Evolutionary conservation across 2,329 filamentous ascomycete genomes (phyloP).

Genomic region (Lecanicillium sp.): DNA sequence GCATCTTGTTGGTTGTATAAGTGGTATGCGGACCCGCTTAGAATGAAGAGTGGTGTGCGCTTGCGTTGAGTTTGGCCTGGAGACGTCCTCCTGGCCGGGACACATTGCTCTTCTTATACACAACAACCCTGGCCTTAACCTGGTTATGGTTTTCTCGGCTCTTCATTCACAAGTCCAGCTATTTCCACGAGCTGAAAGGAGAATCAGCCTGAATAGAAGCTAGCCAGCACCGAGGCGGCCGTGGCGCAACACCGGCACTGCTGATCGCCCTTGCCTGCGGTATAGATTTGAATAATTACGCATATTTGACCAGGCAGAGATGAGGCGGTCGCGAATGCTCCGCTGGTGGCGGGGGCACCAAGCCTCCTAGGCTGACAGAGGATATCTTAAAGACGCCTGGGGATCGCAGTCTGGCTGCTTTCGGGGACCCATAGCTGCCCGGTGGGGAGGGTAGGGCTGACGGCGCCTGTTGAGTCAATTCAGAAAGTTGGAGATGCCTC

Average conservation of each 20-base stretch:
- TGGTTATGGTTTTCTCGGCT: neutral
- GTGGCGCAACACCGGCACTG: neutral
- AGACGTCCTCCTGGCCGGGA: too few relatives aligned
- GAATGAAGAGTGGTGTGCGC: neutral
- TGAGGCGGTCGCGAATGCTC: too few relatives aligned
- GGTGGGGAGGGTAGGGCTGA: conserved; percentile 5
- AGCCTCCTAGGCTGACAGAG: conserved; percentile 12
- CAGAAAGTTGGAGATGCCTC: too few relatives aligned
- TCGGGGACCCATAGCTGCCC: neutral
- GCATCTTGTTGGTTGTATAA: conserved; percentile 1
- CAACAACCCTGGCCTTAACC: neutral
- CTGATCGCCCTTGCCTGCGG: neutral
- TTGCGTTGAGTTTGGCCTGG: too few relatives aligned
- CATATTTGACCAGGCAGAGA: neutral
- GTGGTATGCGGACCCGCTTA: too few relatives aligned
- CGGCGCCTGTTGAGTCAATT: neutral
- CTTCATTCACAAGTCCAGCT: neutral
- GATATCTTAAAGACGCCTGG: conserved; percentile 6
- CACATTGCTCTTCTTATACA: conserved; percentile 7
- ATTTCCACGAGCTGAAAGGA: conserved; percentile 1
- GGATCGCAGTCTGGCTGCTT: neutral
- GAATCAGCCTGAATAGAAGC: conserved; percentile 5
- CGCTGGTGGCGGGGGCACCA: conserved; percentile 5
- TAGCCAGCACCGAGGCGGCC: neutral
- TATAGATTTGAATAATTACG: neutral